Evolutionary conservation across 148 eudicot genomes (phyloP).

Genomic region (Rhododendron molle): DNA sequence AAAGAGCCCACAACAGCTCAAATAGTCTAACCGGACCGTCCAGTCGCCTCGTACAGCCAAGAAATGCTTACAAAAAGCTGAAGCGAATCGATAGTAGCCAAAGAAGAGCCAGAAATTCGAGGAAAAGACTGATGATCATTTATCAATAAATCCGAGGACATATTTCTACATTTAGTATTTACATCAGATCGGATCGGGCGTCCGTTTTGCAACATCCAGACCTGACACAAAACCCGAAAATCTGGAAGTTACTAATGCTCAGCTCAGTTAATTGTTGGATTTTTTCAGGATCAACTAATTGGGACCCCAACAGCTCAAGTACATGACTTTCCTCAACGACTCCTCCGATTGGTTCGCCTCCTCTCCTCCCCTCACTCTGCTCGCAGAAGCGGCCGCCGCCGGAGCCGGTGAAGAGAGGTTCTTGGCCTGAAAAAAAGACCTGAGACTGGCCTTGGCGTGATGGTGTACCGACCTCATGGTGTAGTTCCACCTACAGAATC

Average conservation of each 20-base stretch:
- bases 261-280: background rate
- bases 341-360: constrained; percentile 22
- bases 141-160: background rate
- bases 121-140: background rate
- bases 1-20: too few species aligned
- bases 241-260: background rate
- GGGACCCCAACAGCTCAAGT: constrained; percentile 40
- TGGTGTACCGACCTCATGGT: constrained; percentile 17
- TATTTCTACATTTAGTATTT: background rate
- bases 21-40: too few species aligned
- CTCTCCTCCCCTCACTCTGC: constrained; percentile 6
- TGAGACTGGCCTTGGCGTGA: constrained; percentile 22
- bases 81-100: background rate
- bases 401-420: background rate
- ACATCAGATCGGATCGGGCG: background rate
- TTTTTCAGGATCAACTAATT: background rate
- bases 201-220: background rate
- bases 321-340: constrained; percentile 32
- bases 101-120: background rate
- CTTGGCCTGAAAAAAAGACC: constrained; percentile 19
- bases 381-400: background rate
- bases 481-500: constrained; percentile 32
- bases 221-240: background rate
- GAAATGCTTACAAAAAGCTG: too few species aligned
- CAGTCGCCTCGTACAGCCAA: too few species aligned